Base-by-base conservation (phyloP, 805 yeast species). In the Barnettozyma botsteinii region DNA sequence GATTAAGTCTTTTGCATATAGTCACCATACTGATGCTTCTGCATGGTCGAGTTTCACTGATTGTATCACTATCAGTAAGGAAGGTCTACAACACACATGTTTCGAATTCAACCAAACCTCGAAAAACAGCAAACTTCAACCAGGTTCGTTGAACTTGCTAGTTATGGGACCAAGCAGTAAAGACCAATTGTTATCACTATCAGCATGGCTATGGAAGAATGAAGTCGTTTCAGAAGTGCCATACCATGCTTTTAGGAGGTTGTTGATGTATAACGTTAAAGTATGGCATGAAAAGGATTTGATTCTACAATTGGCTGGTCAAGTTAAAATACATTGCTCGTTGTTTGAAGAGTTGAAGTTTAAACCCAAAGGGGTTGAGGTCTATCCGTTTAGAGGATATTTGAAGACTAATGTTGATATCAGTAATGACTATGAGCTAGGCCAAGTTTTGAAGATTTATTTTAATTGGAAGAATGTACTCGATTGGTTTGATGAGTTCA, bases 21-120 rank as follows among this genome's bases (percentile, higher is more conserved):
- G 24, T 5, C 45, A 61, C 41, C 30, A 46, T 4, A 48, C 41
- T 3, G 70, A 66, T 40, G 47, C 58, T n/a, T 59, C 69, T 3
- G 51, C 67, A 2, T 66, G 70, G 70, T 42, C 49, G 27, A 53
- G 64, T n/a, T 46, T 33, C 7, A 36, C 47, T 1, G 41, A 47
- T 15, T 26, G 41, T 18, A 12, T 47, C 13, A 41, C 40, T 29
- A 15, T 45, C 31, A 45, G 40, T 31, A 19, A 32, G 1, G 14
- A 22, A 2, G 46, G 43, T 7, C 18, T 52, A 19, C 38, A 31
- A 15, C 13, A 31, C 11, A 30, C 46, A 3, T 34, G 42, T 31
- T 30, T 4, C 11, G 56, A 53, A 35, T 51, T 22, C 33, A 50
- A 51, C 31, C 23, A 17, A 24, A 25, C 31, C 21, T 8, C 47